These are phyloP conservation scores for Cenchrus purpureus DNA, from an alignment of 176 grass and related monocot genomes.

Conservation along the genomic window DNA sequence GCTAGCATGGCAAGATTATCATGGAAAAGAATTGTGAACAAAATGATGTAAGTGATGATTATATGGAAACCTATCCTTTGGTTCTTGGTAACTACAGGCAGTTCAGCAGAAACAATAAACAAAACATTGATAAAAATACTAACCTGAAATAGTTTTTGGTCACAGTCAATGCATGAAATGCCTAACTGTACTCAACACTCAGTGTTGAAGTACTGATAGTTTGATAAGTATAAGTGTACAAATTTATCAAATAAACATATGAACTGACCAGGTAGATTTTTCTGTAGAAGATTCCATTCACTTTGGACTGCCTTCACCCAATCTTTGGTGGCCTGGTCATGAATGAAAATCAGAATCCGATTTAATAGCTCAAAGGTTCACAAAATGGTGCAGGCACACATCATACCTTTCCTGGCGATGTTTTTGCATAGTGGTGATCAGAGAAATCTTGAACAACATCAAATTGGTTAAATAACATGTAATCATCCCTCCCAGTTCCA, in stretches of 20 bases:
- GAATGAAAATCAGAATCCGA: constrained; percentile 17
- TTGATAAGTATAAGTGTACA: neutral
- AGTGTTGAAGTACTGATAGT: constrained; percentile 19
- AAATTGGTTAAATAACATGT: constrained; percentile 59
- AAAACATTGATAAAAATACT: neutral
- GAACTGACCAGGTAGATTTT: constrained; percentile 66
- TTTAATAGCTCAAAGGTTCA: constrained; percentile 26
- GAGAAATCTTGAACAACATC: constrained; percentile 70
- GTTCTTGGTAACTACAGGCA: neutral
- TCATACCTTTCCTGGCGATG: constrained; percentile 54
- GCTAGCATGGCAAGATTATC: neutral
- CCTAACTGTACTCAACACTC: neutral
- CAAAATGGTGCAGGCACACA: neutral
- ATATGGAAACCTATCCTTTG: neutral
- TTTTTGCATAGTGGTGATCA: constrained; percentile 65
- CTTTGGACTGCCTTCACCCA: constrained; percentile 68
- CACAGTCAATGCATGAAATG: constrained; percentile 11
- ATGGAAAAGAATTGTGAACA: constrained; percentile 11
- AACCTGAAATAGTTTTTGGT: neutral
- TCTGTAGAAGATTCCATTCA: constrained; percentile 80
- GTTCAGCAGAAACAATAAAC: neutral
- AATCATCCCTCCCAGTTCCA: constrained; percentile 40
- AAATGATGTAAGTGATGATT: neutral
- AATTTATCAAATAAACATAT: constrained; percentile 29
- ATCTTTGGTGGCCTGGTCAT: constrained; percentile 61